Evolutionary conservation across 306 rosid genomes (phyloP).

Genomic region (Fragaria ananassa): DNA sequence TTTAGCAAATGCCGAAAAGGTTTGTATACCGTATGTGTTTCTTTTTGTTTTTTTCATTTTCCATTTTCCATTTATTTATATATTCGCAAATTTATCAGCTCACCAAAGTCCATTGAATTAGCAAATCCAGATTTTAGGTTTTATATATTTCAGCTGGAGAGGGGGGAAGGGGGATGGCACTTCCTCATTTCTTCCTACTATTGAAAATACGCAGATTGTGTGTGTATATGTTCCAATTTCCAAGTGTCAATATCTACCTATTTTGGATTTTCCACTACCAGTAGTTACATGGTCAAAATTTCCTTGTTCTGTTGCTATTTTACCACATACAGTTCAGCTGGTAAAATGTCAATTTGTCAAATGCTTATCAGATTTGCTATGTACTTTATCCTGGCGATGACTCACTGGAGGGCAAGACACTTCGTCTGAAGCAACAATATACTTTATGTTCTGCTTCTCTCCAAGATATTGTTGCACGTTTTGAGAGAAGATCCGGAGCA

Average conservation of each 20-base stretch:
- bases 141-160: neutral
- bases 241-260: neutral
- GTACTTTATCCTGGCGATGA: constrained; percentile 97
- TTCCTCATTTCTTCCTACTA: neutral
- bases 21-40: constrained; percentile 11
- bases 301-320: constrained; percentile 1
- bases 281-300: neutral
- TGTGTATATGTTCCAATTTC: neutral
- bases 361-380: constrained; percentile 66
- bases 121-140: neutral
- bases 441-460: constrained; percentile 96
- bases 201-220: neutral
- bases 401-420: constrained; percentile 79
- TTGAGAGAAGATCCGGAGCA: constrained; percentile 82
- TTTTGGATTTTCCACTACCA: neutral
- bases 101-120: neutral
- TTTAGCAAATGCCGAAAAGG: constrained; percentile 87
- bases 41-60: neutral
- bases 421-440: constrained; percentile 96
- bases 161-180: neutral
- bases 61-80: neutral
- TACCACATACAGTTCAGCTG: constrained; percentile 16
- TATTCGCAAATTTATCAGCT: neutral
- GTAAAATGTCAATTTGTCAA: constrained; percentile 17
- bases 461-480: constrained; percentile 86